Evolutionary conservation across 441 rosid genomes (phyloP).

Genomic region (Brassica hybrid): DNA sequence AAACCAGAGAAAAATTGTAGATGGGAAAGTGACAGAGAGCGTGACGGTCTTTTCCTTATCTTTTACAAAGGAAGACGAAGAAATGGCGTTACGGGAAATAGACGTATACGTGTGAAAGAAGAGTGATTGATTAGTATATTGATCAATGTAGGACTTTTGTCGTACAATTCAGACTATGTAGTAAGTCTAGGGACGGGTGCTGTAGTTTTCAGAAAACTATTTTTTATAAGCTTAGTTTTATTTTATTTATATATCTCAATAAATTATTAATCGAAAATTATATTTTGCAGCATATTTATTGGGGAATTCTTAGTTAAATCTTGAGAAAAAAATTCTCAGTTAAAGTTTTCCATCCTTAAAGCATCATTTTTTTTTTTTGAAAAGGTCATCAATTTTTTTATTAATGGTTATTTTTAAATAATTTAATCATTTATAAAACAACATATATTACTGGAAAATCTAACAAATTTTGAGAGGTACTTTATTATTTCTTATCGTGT

Average conservation of each 20-base stretch:
- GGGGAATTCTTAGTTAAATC: too few species aligned
- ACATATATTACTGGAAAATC: background rate
- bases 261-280: too few species aligned
- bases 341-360: background rate
- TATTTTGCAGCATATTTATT: too few species aligned
- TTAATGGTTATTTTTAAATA: background rate
- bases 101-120: constrained; percentile 26
- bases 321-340: too few species aligned
- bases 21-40: constrained; percentile 18
- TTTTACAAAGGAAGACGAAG: constrained; percentile 12
- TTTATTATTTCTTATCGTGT: background rate
- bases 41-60: background rate
- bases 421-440: background rate
- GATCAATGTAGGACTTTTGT: background rate
- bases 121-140: background rate
- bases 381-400: too few species aligned
- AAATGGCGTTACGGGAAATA: constrained; percentile 19
- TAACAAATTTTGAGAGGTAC: background rate
- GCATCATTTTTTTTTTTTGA: too few species aligned
- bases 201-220: background rate
- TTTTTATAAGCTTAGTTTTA: background rate
- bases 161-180: background rate
- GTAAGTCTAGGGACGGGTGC: background rate
- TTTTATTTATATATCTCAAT: too few species aligned
- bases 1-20: background rate